Base-by-base conservation (phyloP, 805 yeast species). In the Monosporozyma unispora region DNA sequence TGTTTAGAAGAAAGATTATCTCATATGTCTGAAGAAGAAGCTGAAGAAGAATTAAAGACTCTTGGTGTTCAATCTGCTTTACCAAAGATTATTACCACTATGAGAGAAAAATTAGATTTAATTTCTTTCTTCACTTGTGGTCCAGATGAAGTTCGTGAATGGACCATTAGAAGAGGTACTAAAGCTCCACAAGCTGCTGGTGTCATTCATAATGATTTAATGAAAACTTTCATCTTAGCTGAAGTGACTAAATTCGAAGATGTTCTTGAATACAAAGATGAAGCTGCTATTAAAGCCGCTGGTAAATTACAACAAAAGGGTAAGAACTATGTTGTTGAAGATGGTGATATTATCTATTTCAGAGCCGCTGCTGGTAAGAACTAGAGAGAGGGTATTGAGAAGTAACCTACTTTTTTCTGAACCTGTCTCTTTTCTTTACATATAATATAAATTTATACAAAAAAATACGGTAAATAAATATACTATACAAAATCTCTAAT, bases 181-280 rank as follows among this genome's bases (percentile, higher is more conserved):
- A 83, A 87, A 60, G 97, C 97, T 48, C 99, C 99, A n/a, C 89
- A 86, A 64, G 98, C 99, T 43, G 99, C 99, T 21, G 98, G 97
- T 67, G 96, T 93, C 43, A 91, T 91, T 61, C 99, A 93, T 70
- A 86, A 90, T 38, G 99, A 91, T 72, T 79, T 91, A 67, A 90
- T 87, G 78, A 87, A 84, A 69, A 91, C 98, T 21, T 93, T 93
- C 68, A 89, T 93, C 62, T 81, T 88, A 60, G 99, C 98, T 43
- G 89, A 88, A 68, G 85, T 93, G 56, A 88, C 88, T 63, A 90
- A 88, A 63, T 93, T 80, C 72, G 78, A 76, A 22, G 97, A 89
- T 64, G 71, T 90, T 53, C 68, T 81, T 46, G 91, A 85, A 70
- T 71, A 71, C 51, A 82, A 83, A 47, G 96, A 91, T 64, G 99